These are phyloP conservation scores for Epichloe typhina DNA, from an alignment of 2,329 filamentous ascomycete species.

Conservation along the genomic window DNA sequence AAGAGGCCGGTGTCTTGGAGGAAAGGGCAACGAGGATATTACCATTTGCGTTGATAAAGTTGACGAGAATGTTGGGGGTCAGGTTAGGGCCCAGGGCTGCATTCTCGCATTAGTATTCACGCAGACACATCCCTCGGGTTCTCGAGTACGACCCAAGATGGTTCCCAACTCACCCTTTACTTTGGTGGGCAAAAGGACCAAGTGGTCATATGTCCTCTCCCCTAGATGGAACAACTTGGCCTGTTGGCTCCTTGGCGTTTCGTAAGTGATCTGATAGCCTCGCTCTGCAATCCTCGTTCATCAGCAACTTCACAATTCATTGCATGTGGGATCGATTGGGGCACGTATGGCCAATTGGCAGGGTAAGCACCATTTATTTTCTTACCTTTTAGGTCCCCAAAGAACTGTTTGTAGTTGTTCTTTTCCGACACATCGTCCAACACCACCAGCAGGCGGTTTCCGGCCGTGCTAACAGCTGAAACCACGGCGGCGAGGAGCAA, in stretches of 20 bases:
- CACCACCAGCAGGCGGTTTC: slow-evolving; percentile 71
- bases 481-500: slow-evolving; percentile 53
- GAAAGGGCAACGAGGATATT: slow-evolving; percentile 84
- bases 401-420: slow-evolving; percentile 69
- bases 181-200: slow-evolving; percentile 78
- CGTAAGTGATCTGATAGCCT: slow-evolving; percentile 68
- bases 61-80: slow-evolving; percentile 71
- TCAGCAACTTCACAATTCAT: slow-evolving; percentile 9
- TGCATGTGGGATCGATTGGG: not conserved
- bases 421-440: slow-evolving; percentile 74
- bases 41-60: slow-evolving; percentile 84
- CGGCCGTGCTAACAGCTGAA: slow-evolving; percentile 66
- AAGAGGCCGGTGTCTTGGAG: slow-evolving; percentile 54
- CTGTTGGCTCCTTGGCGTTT: slow-evolving; percentile 68
- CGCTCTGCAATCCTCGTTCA: slow-evolving; percentile 42
- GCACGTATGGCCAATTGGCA: not conserved
- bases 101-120: not conserved
- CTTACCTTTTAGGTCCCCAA: slow-evolving; percentile 58
- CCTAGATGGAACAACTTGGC: slow-evolving; percentile 70
- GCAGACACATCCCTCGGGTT: not conserved
- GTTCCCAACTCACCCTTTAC: slow-evolving; percentile 55
- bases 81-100: slow-evolving; percentile 75
- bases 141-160: not conserved
- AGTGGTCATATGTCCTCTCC: slow-evolving; percentile 80
- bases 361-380: not conserved